Evolutionary conservation across 139 green algal species (phyloP).

Genomic region (Edaphochlamys debaryana): DNA sequence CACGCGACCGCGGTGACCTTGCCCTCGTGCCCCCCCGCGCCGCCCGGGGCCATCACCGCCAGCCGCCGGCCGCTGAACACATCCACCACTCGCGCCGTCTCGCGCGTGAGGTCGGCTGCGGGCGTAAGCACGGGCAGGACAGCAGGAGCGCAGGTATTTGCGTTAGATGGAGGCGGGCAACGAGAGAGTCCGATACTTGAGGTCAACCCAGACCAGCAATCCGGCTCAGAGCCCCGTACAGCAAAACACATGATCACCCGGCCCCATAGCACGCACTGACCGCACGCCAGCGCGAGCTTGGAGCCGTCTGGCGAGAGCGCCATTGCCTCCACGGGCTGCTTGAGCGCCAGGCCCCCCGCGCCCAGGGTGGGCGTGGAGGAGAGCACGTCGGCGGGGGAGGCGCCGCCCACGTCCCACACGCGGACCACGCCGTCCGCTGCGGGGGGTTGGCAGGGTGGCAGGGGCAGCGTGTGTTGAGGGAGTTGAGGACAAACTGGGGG

Average conservation of each 20-base stretch:
- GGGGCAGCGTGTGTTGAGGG: too few species aligned
- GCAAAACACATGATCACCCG: too few species aligned
- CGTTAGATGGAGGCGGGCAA: background rate
- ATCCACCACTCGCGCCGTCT: constrained; percentile 8
- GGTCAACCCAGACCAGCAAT: too few species aligned
- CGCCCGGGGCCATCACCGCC: constrained; percentile 4
- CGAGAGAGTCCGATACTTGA: too few species aligned
- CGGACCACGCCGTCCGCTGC: constrained; percentile 1
- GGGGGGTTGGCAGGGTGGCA: background rate
- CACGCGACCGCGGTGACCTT: constrained; percentile 10
- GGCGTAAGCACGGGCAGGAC: background rate
- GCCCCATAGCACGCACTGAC: too few species aligned
- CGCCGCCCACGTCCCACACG: constrained; percentile 23
- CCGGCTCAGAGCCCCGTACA: too few species aligned
- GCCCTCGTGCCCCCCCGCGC: background rate
- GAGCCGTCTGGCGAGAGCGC: constrained; percentile 16
- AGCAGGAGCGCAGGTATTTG: background rate
- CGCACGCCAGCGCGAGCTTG: constrained; percentile 19
- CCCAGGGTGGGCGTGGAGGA: constrained; percentile 6
- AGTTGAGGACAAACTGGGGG: too few species aligned
- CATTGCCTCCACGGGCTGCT: constrained; percentile 9
- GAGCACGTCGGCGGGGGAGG: background rate
- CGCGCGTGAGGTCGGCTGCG: background rate
- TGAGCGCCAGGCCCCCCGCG: constrained; percentile 6
- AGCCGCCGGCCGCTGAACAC: constrained; percentile 23